These are phyloP conservation scores for Cladosporium oxysporum DNA, from an alignment of 2,329 filamentous ascomycete genomes.

Conservation along the genomic window DNA sequence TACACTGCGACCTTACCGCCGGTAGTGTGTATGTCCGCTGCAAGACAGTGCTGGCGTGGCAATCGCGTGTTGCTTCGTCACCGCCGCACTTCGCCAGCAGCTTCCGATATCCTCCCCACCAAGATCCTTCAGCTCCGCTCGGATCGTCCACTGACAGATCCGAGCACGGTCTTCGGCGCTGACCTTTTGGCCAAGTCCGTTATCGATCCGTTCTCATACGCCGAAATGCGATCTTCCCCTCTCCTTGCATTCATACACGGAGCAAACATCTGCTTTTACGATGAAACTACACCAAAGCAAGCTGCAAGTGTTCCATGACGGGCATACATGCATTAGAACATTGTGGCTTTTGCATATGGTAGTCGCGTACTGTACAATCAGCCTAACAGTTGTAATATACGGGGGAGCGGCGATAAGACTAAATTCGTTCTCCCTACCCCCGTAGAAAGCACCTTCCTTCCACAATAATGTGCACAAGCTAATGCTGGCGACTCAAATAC, in stretches of 20 bases:
- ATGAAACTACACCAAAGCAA: neutral
- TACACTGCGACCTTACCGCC: neutral
- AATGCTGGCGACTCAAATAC: no score
- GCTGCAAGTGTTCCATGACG: neutral
- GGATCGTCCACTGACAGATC: neutral
- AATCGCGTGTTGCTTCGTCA: constrained; percentile 19
- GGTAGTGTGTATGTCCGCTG: no score
- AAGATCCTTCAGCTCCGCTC: constrained; percentile 6
- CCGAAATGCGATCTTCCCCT: neutral
- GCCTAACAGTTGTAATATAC: neutral
- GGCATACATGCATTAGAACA: neutral
- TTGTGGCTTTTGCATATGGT: neutral
- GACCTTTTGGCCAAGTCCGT: constrained; percentile 6
- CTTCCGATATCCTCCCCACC: constrained; percentile 15
- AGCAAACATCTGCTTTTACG: neutral
- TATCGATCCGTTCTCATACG: neutral
- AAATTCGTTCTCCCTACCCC: neutral
- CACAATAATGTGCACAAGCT: neutral
- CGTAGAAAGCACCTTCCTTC: neutral
- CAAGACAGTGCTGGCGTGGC: constrained; percentile 16
- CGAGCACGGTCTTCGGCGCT: neutral
- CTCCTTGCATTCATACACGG: neutral
- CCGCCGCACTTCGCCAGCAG: constrained; percentile 2
- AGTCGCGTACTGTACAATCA: neutral
- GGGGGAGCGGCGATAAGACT: neutral